A percentile compares a stretch with the other conserved stretches of the same genome.
These are phyloP conservation scores for Knufia fluminis DNA, from an alignment of 2,329 filamentous ascomycete genomes.

Conservation along the genomic window DNA sequence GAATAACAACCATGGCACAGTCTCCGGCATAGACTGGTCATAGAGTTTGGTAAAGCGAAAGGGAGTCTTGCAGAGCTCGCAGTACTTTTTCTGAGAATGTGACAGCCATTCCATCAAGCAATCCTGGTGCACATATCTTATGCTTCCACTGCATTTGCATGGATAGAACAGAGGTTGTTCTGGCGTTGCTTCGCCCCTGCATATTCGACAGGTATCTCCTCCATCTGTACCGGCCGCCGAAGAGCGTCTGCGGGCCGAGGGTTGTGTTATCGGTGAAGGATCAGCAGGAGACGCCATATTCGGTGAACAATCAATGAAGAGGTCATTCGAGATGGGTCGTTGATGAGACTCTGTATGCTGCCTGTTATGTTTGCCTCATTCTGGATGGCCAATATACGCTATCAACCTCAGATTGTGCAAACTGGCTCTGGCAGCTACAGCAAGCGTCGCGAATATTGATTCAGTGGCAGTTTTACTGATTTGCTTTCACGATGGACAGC, in stretches of 20 bases:
- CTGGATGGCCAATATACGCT: neutral
- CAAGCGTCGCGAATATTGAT: too few relatives aligned
- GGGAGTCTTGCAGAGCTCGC: slow-evolving; percentile 96
- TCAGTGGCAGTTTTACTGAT: too few relatives aligned
- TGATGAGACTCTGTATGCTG: neutral
- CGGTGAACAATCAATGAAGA: neutral
- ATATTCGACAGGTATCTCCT: slow-evolving; percentile 90
- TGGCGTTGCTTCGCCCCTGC: slow-evolving; percentile 72
- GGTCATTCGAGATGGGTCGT: neutral
- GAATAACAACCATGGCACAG: slow-evolving; percentile 72
- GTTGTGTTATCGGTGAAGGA: neutral
- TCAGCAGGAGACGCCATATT: neutral
- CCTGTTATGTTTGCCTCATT: neutral
- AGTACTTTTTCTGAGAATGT: slow-evolving; percentile 98
- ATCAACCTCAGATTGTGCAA: neutral
- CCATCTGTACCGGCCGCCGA: slow-evolving; percentile 25
- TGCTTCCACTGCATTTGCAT: slow-evolving; percentile 98
- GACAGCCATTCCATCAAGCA: slow-evolving; percentile 98
- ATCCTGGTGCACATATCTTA: slow-evolving; percentile 96
- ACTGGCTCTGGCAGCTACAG: too few relatives aligned
- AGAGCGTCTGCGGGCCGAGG: neutral
- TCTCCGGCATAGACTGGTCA: slow-evolving; percentile 81
- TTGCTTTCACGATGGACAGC: too few relatives aligned
- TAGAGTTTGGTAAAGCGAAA: slow-evolving; percentile 99
- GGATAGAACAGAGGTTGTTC: slow-evolving; percentile 90